Base-by-base conservation (phyloP, 2,329 filamentous ascomycete species). In the Chaetomiaceae sp. region DNA sequence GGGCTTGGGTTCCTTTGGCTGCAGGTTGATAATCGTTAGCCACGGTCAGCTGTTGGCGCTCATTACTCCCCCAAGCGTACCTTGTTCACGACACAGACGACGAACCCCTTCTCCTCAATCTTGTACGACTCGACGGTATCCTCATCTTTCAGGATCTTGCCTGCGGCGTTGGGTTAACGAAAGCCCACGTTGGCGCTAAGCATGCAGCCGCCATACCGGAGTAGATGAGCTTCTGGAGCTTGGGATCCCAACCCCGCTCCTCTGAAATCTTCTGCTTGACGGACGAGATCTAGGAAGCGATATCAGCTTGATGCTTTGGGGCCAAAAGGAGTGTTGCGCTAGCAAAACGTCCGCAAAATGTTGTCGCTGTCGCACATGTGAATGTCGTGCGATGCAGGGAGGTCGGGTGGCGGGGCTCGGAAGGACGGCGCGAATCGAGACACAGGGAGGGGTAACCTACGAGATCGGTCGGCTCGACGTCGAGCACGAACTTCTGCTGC, bases 41-140 rank as follows among this genome's bases (percentile, higher is more conserved):
- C 19, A 9, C 17, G 19, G 4, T 4, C 25, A 23, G 15, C 53
- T 51, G 59, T 72, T 59, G 76, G 27, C 27, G 29, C 23, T 9
- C 1, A 33, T 19, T 19, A 19, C 31, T 33, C 6, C 6, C n/a
- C 37, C 4, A 11, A 19, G n/a, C 51, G 20, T 47, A 95, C 91
- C 88, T 97, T 97, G 69, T 89, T 90, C 65, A 95, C 86, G 85
- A 99, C 96, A 77, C 94, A 99, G 57, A 99, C 94, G 66, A 99
- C 91, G 71, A 97, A 99, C 34, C 94, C 94, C 80, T 97, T 99
- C 81, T 97, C 94, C 74, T 99, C 92, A 60, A 99, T 97, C 75
- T 90, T 96, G 78, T 97, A 97, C 37, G 89, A 91, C 72, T 91
- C 90, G 64, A 99, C 88, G 2, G 91, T 96, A 69, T 96, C 94